Base-by-base conservation (phyloP, 164 flowering plant species). In the Echeveria elegans region DNA sequence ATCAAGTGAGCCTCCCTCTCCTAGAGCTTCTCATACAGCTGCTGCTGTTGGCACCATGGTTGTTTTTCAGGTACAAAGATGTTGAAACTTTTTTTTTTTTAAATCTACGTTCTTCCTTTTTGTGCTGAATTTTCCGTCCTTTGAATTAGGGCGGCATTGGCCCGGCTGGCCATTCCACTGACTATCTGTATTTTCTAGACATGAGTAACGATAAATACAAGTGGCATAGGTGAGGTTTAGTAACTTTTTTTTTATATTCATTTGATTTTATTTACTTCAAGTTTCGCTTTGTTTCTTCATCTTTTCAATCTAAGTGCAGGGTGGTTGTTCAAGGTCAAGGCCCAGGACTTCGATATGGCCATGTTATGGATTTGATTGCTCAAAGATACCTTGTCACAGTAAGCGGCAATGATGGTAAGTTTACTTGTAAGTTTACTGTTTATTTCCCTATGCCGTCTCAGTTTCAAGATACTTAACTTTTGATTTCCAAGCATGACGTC, bases 121-220 rank as follows among this genome's bases (percentile, higher is more conserved):
- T 47, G n/a, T 64, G 61, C 58, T 69, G 66, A 32, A 5, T 73
- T 72, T n/a, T n/a, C n/a, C n/a, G 29, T 40, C 79, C 74, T 16
- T 73, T 24, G 23, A 77, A 21, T 23, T 82, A 95, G 99, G 99
- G 99, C 64, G 99, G 99, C 32, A 92, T 95, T 66, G 99, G 99
- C 78, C 97, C 99, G 34, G 94, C 99, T 64, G 99, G 99, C 75
- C 99, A 92, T 78, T 95, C 99, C 10, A 95, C 97, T 0, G 99
- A 95, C 75, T 97, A 95, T 75, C 82, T 95, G 19, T 92, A 80
- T 52, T 97, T 95, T 73, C 92, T 95, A 19, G 99, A 95, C 74
- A 63, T 95, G 82, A 86, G 94, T 9, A 88, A 88, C 74, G 97
- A 89, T 65, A 88, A 86, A 67, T 90, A 77, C 72, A 92, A 92